Conservation (phyloP, 176 grass and related monocot genomes). For the Puccinellia tenuiflora region DNA sequence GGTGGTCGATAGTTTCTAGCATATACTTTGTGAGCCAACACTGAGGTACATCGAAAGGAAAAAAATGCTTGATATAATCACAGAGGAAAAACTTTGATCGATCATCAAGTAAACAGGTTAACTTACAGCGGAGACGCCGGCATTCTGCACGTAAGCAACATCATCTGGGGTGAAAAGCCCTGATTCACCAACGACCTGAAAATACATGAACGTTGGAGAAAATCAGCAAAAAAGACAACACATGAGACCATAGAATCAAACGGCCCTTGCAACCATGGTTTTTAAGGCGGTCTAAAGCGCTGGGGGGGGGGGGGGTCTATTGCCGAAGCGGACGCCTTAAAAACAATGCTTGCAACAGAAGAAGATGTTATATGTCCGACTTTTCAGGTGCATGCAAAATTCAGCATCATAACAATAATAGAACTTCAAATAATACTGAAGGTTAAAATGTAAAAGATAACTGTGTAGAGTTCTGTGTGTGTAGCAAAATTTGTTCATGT, state of each 20-base stretch:
- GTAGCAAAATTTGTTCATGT: not conserved
- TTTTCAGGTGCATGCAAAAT: not conserved
- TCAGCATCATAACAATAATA: too few species aligned
- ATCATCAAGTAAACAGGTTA: not conserved
- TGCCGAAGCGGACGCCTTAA: too few species aligned
- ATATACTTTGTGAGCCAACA: not conserved
- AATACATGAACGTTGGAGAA: not conserved
- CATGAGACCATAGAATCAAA: too few species aligned
- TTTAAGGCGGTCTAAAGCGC: too few species aligned
- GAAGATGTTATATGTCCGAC: not conserved
- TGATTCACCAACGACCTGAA: conserved; percentile 87
- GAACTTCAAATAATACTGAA: not conserved
- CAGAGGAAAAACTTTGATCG: not conserved
- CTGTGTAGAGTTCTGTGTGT: not conserved
- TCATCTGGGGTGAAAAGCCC: conserved; percentile 72
- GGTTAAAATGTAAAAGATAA: not conserved
- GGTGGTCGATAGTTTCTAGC: not conserved
- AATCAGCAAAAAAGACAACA: not conserved
- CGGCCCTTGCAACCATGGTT: too few species aligned
- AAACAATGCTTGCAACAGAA: too few species aligned
- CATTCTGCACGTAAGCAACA: conserved; percentile 77
- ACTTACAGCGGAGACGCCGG: conserved; percentile 82
- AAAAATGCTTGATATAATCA: not conserved
- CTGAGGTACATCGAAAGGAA: not conserved
- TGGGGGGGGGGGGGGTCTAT: too few species aligned